Evolutionary conservation across 2,329 filamentous ascomycete genomes (phyloP), one percentile per base, ranked within the genome.

Genomic region (Ilyonectria mors-panacis): DNA sequence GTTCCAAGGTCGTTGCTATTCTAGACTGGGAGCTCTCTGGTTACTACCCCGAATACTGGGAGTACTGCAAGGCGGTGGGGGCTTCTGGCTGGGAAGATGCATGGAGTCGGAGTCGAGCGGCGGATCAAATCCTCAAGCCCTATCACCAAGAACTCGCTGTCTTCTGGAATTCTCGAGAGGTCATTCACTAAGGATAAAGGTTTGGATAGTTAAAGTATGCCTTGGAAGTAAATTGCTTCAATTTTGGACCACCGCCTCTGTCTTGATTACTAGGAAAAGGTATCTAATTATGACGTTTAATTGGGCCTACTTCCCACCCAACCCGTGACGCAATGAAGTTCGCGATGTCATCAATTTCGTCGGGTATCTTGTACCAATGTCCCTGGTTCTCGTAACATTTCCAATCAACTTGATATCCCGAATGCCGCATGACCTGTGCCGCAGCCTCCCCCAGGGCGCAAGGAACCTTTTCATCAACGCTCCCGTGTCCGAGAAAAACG

Each of bases 331-430:
- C 2, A 23, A 79, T 70, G 50, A 84, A 84, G 0, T 71, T 51
- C 8, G 80, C 69, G 55, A 86, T 81, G 72, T 86, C 83, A 68
- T 87, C 69, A n/a, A 76, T 73, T 44, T 74, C 82, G 50, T 86
- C 82, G 0, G 84, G 83, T 15, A 85, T 33, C 30, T 81, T 84
- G 67, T 85, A 85, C 83, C 85, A 86, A 66, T 87, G 85, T 0
- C 84, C 84, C 35, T 80, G 75, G 0, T 70, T 78, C 4, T 74
- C 30, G 72, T 87, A 88, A 0, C 67, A 39, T 59, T 80, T 44
- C 59, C 66, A 59, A 3, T 37, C 3, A 2, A 68, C 81, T 0
- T 77, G 23, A 59, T 79, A 81, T 1, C 77, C 80, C 37, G 79
- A 65, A n/a, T 69, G 61, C 9, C 53, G 33, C 62, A 86, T 66